These are phyloP conservation scores for Epichloe festucae DNA, from an alignment of 2,329 filamentous ascomycete species.

Conservation along the genomic window DNA sequence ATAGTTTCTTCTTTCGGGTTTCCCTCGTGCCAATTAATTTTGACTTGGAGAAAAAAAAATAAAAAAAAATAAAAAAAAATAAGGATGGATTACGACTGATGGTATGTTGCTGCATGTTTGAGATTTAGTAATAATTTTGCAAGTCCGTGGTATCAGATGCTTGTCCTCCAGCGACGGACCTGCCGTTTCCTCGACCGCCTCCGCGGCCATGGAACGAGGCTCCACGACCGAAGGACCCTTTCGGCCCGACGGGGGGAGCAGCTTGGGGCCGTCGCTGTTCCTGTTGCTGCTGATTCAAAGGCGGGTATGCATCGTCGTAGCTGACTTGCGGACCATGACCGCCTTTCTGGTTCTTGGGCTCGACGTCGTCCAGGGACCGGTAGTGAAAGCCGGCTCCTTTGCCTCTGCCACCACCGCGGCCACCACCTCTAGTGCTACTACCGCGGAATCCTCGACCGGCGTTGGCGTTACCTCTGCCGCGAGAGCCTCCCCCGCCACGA, in stretches of 20 bases:
- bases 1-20: too few species aligned
- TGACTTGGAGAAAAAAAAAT: background rate
- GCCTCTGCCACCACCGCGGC: slow-evolving; percentile 26
- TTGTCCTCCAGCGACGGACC: slow-evolving; percentile 15
- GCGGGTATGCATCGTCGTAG: slow-evolving; percentile 30
- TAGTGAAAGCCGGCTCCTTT: slow-evolving; percentile 42
- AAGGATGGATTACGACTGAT: background rate
- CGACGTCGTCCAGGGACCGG: slow-evolving; percentile 55
- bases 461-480: slow-evolving; percentile 20
- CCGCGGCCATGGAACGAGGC: slow-evolving; percentile 1
- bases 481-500: slow-evolving; percentile 21
- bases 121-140: slow-evolving; percentile 26
- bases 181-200: slow-evolving; percentile 10
- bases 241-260: slow-evolving; percentile 10
- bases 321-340: slow-evolving; percentile 30
- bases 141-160: slow-evolving; percentile 19
- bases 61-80: too few species aligned
- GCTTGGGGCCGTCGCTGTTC: slow-evolving; percentile 4
- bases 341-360: slow-evolving; percentile 31
- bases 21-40: too few species aligned
- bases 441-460: slow-evolving; percentile 25
- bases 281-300: slow-evolving; percentile 11
- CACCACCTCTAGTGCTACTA: slow-evolving; percentile 27
- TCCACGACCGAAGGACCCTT: slow-evolving; percentile 2
- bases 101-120: too few species aligned